Conservation (phyloP, 2,329 filamentous ascomycete genomes). For the Colletotrichum shisoi region DNA sequence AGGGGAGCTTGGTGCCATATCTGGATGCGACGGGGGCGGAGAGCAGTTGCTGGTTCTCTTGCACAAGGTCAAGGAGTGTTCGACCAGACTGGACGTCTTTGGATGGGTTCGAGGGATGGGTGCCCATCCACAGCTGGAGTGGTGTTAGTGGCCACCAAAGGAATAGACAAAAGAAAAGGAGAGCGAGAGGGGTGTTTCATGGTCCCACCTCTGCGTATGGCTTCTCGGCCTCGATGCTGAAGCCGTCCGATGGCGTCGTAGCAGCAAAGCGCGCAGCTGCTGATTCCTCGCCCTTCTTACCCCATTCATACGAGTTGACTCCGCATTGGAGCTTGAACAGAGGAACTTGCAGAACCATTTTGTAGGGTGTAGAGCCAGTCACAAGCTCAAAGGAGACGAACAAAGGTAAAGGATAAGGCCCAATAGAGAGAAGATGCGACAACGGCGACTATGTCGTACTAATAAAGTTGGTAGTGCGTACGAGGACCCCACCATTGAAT, state of each 20-base stretch:
- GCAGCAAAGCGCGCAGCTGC: constrained; percentile 89
- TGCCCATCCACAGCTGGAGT: constrained; percentile 94
- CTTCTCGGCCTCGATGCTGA: constrained; percentile 83
- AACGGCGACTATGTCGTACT: constrained; percentile 8
- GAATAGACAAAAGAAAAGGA: not conserved
- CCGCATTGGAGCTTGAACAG: constrained; percentile 87
- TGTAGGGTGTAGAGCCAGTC: not conserved
- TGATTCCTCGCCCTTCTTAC: constrained; percentile 87
- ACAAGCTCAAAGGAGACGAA: not conserved
- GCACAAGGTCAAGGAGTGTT: constrained; percentile 83
- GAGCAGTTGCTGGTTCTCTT: constrained; percentile 85
- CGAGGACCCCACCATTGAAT: constrained; percentile 35
- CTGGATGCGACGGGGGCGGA: constrained; percentile 74
- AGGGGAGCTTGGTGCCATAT: constrained; percentile 86
- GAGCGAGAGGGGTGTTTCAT: too few species aligned
- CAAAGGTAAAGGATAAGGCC: not conserved
- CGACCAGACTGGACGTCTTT: constrained; percentile 86
- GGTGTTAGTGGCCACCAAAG: constrained; percentile 27
- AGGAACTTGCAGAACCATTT: constrained; percentile 71
- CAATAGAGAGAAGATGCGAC: constrained; percentile 14
- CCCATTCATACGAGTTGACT: constrained; percentile 99
- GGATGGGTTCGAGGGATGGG: constrained; percentile 93
- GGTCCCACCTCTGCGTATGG: constrained; percentile 86
- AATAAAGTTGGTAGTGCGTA: constrained; percentile 18
- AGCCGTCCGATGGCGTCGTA: constrained; percentile 77